Base-by-base conservation (phyloP, 768 basidiomycete species). In the Mycena kentingensis region DNA sequence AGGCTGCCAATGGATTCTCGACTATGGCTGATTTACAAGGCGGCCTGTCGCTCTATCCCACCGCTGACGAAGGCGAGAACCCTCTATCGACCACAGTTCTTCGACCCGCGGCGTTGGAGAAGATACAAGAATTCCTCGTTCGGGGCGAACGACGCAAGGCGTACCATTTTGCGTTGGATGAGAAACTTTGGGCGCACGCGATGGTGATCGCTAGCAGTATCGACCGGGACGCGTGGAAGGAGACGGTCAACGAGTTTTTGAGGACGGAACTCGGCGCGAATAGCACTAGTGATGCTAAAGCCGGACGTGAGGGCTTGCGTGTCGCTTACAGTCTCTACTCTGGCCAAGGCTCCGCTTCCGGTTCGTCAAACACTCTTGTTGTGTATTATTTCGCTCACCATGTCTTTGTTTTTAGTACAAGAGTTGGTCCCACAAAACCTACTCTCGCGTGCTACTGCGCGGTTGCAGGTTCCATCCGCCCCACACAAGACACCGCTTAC, bases 141-240 rank as follows among this genome's bases (percentile, higher is more conserved):
- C 81, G 83, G 51, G 97, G 96, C 15, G 86, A 97, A 61, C 87
- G 92, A 29, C 83, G 82, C 19, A 83, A 87, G 57, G 97, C 97
- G 1, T 93, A 90, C 65, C 84, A 85, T 52, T 94, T 84, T 66
- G 96, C 97, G 3, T 76, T 92, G 36, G 90, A 95, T 52, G 82
- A 93, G 68, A 88, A 82, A 63, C 69, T 98, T 35, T 99, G 96
- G 95, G 85, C 92, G 1, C 97, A 99, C 68, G 96, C 97, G 2
- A 84, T 98, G 82, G 70, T 98, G 49, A 93, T 99, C 57, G 85
- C 96, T 10, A 95, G 90, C 63, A 88, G 90, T 49, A 81, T 97
- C 46, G 96, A 96, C 67, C 91, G 90, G 60, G 94, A 97, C 25
- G 78, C 90, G 2, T 98, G 93, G 93, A 90, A 90, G 63, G 92